Base-by-base conservation (phyloP, 192 early-diverging fungal genomes). In the Haplosporangium gracile region DNA sequence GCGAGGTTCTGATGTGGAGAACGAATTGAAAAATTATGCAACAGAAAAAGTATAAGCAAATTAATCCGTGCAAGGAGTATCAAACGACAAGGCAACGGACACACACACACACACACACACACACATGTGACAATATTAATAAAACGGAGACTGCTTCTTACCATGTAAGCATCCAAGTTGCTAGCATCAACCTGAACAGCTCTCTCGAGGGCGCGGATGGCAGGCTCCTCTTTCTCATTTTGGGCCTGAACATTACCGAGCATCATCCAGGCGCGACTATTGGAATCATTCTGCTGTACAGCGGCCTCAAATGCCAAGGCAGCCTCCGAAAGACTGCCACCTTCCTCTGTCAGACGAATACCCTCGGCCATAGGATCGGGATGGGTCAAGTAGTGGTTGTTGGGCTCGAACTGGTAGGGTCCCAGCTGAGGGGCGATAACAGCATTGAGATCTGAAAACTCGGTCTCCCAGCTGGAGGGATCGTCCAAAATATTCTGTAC, bases 201-300 rank as follows among this genome's bases (percentile, higher is more conserved):
- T 78, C 94, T 96, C 68, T 95, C 95, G 73, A 99, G 89, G 4
- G 99, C 97, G 20, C 95, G 94, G 69, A 99, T 98, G 4, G 99
- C 98, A 22, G 95, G 93, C 39, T 94, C 93, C 82, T 99, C 99
- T 82, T 98, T 97, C 89, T 99, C 99, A 84, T 99, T 99, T 81
- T 99, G 98, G 70, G 98, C 97, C 77, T 99, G 99, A 60, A 92
- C 92, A 68, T 95, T 94, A 39, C 99, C 99, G 6, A 99, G 93
- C 87, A 94, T 89, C 88, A 94, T 91, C 99, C 99, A 99, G 26
- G 95, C 94, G 11, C 88, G 88, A 0, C 96, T 95, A 81, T 98
- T 95, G 63, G 89, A 81, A 0, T 94, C 95, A 72, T 97, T 92
- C 70, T 93, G 90, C 81, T 96, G 94, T 13, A 98, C 96, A 7